A percentile compares a stretch with the other conserved stretches of the same genome.
Conservation (phyloP, 164 flowering plant species). For the Liriodendron chinense region DNA sequence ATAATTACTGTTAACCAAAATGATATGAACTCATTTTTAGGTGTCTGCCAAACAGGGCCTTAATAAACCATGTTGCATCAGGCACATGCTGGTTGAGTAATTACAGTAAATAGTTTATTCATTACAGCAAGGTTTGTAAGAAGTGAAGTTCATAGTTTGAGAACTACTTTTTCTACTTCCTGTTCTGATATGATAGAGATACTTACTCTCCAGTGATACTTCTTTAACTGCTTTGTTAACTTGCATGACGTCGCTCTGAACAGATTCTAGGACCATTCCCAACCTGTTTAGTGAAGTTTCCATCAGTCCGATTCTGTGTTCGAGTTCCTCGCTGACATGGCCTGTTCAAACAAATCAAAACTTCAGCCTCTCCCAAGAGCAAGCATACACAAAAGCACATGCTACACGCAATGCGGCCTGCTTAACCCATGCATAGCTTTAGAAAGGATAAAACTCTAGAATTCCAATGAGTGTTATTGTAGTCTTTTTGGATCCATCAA, state of each 20-base stretch:
- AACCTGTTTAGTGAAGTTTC: slow-evolving; percentile 69
- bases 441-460: background rate
- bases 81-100: too few relatives aligned
- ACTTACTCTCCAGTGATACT: slow-evolving; percentile 67
- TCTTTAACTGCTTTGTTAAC: slow-evolving; percentile 78
- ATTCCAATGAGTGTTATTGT: background rate
- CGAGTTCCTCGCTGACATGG: slow-evolving; percentile 73
- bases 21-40: too few relatives aligned
- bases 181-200: background rate
- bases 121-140: background rate
- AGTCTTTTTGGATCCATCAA: background rate
- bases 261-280: slow-evolving; percentile 80
- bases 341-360: slow-evolving; percentile 44
- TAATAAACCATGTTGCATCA: too few relatives aligned
- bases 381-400: background rate
- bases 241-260: slow-evolving; percentile 90
- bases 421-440: background rate
- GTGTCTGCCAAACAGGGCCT: too few relatives aligned
- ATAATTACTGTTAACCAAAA: too few relatives aligned
- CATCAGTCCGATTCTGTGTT: slow-evolving; percentile 65
- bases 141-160: background rate
- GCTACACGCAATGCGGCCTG: background rate
- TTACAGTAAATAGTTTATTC: background rate
- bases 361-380: slow-evolving; percentile 1
- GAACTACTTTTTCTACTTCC: background rate